Evolutionary conservation across 2,329 filamentous ascomycete species (phyloP), one percentile per base, ranked within the genome.

Genomic region (Xylariaceae sp.): DNA sequence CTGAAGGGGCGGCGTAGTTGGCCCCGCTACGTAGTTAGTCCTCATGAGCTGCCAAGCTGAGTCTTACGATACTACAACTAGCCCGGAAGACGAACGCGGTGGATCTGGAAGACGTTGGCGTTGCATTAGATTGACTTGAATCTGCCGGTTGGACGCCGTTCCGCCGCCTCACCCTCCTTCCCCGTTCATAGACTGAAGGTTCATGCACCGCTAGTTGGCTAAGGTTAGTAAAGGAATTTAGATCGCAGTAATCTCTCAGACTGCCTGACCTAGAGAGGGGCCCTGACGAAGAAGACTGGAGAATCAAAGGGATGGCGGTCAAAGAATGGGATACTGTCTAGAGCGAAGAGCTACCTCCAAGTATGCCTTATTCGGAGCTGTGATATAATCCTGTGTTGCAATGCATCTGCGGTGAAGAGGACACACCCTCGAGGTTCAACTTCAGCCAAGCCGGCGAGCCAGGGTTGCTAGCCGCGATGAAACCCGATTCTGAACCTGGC

Each of bases 101-200:
- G 46, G 51, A 44, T 40, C 55, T 33, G 18, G 45, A 40, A 48
- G 43, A 51, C 37, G 51, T 57, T 55, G 26, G 50, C 51, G 42
- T 45, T 54, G 46, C 24, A 44, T 36, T 51, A 46, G 41, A 41
- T 26, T 42, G 33, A 29, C 40, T 45, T 35, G 30, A 27, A n/a
- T n/a, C 26, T 39, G 15, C 32, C 32, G 36, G n/a, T n/a, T 45
- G 29, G 50, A 26, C 39, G 44, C 29, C 42, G 35, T 24, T 29
- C 23, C 36, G 29, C 46, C 33, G 45, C 47, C 37, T 49, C 49
- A 47, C 54, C 54, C n/a, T n/a, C n/a, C n/a, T n/a, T n/a, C n/a
- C n/a, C n/a, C n/a, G n/a, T n/a, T n/a, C n/a, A n/a, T n/a, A n/a
- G n/a, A n/a, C n/a, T n/a, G n/a, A n/a, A n/a, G n/a, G n/a, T n/a